Percentiles rank a stretch among this genome's conserved stretches.
Conservation (phyloP, 73 alveolate species). For the Symbiodinium pilosum region DNA sequence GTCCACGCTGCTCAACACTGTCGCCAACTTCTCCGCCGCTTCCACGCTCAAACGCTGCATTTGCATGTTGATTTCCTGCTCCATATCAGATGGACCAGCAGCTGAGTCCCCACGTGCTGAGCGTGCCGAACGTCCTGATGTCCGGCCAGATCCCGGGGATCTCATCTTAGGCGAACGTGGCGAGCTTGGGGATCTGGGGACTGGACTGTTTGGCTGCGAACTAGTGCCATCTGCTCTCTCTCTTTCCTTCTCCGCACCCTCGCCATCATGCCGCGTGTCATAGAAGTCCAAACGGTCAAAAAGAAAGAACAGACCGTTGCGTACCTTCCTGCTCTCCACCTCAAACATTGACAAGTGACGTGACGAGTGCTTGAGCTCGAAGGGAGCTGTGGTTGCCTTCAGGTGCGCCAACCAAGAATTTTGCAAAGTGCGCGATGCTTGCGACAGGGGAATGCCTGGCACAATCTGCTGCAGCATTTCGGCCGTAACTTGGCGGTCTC, state of each 20-base stretch:
- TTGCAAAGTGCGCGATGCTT: slow-evolving; percentile 36
- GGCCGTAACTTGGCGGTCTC: slow-evolving; percentile 29
- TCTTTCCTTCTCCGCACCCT: slow-evolving; percentile 21
- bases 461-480: slow-evolving; percentile 49
- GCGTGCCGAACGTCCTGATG: not conserved
- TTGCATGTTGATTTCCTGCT: slow-evolving; percentile 37
- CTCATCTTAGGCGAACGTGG: not conserved
- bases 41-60: slow-evolving; percentile 55
- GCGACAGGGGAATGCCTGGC: slow-evolving; percentile 23
- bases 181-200: not conserved
- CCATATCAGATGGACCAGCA: not conserved
- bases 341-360: slow-evolving; percentile 10
- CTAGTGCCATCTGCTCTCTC: not conserved
- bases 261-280: slow-evolving; percentile 24
- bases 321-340: slow-evolving; percentile 37
- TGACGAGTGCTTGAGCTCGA: slow-evolving; percentile 47
- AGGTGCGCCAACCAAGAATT: slow-evolving; percentile 47
- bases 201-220: not conserved
- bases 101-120: not conserved
- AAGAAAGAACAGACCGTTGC: slow-evolving; percentile 33
- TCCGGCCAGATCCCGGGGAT: not conserved
- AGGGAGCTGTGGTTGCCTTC: slow-evolving; percentile 67
- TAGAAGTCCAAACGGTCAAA: slow-evolving; percentile 63
- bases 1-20: slow-evolving; percentile 23
- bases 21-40: slow-evolving; percentile 78